Percentiles rank a stretch among this genome's conserved stretches.
Conservation (phyloP, 2,329 filamentous ascomycete species). For the Aspergillus persii region DNA sequence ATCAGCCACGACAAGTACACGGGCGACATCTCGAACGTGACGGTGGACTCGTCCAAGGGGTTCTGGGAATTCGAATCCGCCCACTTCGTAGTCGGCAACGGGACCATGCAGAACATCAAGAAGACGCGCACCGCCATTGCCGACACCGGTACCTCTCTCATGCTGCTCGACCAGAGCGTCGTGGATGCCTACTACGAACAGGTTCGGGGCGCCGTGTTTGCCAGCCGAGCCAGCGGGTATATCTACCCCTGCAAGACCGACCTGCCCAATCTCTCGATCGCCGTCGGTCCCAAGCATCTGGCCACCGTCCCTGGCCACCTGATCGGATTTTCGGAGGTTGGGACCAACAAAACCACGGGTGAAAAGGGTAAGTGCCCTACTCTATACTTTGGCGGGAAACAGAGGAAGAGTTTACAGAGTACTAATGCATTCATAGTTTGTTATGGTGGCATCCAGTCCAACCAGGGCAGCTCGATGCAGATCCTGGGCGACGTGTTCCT, state of each 20-base stretch:
- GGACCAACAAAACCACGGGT: slow-evolving; percentile 43
- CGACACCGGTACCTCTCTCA: slow-evolving; percentile 68
- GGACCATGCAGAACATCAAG: slow-evolving; percentile 34
- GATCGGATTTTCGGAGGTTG: slow-evolving; percentile 55
- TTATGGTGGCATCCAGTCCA: slow-evolving; percentile 60
- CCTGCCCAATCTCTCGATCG: slow-evolving; percentile 56
- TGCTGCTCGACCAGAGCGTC: slow-evolving; percentile 59
- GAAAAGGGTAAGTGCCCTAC: slow-evolving; percentile 32
- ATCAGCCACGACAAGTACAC: slow-evolving; percentile 64
- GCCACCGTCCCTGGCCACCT: slow-evolving; percentile 56
- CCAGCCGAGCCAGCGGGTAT: slow-evolving; percentile 47
- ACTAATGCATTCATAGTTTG: slow-evolving; percentile 44
- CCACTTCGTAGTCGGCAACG: slow-evolving; percentile 55
- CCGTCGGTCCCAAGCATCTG: slow-evolving; percentile 49
- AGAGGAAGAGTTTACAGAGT: neutral
- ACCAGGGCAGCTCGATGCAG: slow-evolving; percentile 54
- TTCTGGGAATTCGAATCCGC: slow-evolving; percentile 68
- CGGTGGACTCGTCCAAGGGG: slow-evolving; percentile 60
- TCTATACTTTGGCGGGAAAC: too few relatives aligned
- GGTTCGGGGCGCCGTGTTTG: slow-evolving; percentile 52
- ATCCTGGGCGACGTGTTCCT: slow-evolving; percentile 63
- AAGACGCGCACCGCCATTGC: slow-evolving; percentile 51
- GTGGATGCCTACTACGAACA: slow-evolving; percentile 59
- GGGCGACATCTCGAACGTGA: slow-evolving; percentile 61
- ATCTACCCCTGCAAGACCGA: slow-evolving; percentile 57